Percentiles rank a stretch among this genome's conserved stretches.
These are phyloP conservation scores for Lactarius indigo DNA, from an alignment of 768 basidiomycete species.

Conservation along the genomic window DNA sequence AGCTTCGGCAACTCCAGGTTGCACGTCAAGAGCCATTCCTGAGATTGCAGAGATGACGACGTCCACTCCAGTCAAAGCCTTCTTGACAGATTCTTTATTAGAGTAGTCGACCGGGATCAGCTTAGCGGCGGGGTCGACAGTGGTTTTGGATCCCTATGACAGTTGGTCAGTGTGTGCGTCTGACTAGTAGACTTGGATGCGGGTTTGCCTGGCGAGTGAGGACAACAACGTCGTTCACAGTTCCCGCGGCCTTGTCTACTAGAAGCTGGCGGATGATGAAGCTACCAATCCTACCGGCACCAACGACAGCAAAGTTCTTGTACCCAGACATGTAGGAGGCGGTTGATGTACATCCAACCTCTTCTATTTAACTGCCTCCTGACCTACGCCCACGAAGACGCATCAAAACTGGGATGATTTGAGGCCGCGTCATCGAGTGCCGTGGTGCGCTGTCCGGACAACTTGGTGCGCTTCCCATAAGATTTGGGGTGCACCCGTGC, in stretches of 20 bases:
- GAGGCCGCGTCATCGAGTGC: too few species aligned
- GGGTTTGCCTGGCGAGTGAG: constrained; percentile 16
- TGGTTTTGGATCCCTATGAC: constrained; percentile 10
- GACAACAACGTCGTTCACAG: constrained; percentile 14
- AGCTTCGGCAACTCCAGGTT: constrained; percentile 24
- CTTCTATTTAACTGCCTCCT: neutral
- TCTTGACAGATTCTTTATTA: constrained; percentile 10
- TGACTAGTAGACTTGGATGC: neutral
- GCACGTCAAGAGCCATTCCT: constrained; percentile 14
- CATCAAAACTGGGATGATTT: too few species aligned
- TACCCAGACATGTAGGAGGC: constrained; percentile 8
- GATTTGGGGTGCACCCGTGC: too few species aligned
- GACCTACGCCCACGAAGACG: too few species aligned
- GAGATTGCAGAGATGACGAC: constrained; percentile 23
- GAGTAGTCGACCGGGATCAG: constrained; percentile 21
- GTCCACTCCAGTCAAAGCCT: constrained; percentile 14
- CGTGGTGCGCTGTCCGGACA: too few species aligned
- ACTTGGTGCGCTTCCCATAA: too few species aligned
- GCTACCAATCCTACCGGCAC: constrained; percentile 17
- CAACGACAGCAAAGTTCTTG: constrained; percentile 16
- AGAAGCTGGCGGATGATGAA: constrained; percentile 21
- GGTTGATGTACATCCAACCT: neutral
- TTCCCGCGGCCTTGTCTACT: constrained; percentile 12
- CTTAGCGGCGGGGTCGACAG: constrained; percentile 4
- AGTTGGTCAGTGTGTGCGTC: neutral